Base-by-base conservation (phyloP, 805 yeast species). In the Wickerhamomyces queroliae region DNA sequence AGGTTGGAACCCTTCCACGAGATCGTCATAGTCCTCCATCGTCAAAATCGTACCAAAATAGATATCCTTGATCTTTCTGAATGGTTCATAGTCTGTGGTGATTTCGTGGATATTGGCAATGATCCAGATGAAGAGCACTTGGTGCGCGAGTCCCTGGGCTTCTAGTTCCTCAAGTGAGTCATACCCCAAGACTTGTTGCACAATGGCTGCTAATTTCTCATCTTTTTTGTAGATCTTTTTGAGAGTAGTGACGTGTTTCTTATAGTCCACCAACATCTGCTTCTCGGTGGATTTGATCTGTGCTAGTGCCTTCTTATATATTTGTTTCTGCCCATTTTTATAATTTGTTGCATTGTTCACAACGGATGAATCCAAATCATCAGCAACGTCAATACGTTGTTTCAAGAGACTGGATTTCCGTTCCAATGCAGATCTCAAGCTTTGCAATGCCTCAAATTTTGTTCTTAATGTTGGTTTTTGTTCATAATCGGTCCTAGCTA, bases 381-480 rank as follows among this genome's bases (percentile, higher is more conserved):
- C 7, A 43, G 3, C 23, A 22, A 11, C 37, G 21, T 20, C 39
- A 29, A 21, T 39, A 34, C 12, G 39, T 19, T 7, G 42, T 39
- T 26, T 52, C 44, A 39, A 45, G 47, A 18, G 59, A 37, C 7
- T 59, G 1, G 63, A 46, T 46, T 83, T 81, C 9, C 68, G 54
- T 30, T 76, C 77, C 7, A 82, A 47, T 0, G 88, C 82, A 10
- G 59, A 57, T 37, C 79, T 66, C 33, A 82, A 50, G 38, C 70
- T 68, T 42, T 77, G 74, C 31, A 81, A 49, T 0, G 85, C 87
- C 18, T 78, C 76, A 10, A 83, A 59, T 42, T 68, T 64, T 68
- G 78, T 70, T 48, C 88, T 66, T 18, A 76, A 49, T 2, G 74
- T 68, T 29, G 64, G 58, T 16, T 41, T 48, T 2, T 41, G 41